Conservation (phyloP, 306 rosid genomes). For the Arachis stenosperma region DNA sequence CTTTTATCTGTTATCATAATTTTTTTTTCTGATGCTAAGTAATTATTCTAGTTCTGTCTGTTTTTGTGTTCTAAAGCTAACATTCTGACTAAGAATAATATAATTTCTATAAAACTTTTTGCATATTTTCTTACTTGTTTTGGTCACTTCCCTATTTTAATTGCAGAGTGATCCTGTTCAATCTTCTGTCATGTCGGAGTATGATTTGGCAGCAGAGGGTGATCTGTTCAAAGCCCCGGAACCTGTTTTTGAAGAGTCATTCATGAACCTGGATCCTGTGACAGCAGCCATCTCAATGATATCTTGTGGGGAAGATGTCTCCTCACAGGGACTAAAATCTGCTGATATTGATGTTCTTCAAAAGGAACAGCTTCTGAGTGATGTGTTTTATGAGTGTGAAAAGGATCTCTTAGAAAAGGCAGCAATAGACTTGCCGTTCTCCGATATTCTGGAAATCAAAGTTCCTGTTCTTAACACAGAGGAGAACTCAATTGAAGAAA, state of each 20-base stretch:
- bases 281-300: slow-evolving; percentile 77
- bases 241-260: slow-evolving; percentile 72
- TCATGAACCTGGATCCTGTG: slow-evolving; percentile 64
- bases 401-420: slow-evolving; percentile 81
- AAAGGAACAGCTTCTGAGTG: slow-evolving; percentile 80
- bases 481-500: slow-evolving; percentile 60
- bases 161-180: slow-evolving; percentile 66
- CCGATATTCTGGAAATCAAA: slow-evolving; percentile 72
- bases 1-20: background rate
- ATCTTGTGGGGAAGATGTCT: slow-evolving; percentile 73
- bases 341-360: slow-evolving; percentile 78
- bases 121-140: background rate
- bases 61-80: slow-evolving; percentile 15
- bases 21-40: background rate
- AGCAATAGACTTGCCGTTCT: slow-evolving; percentile 56
- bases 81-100: slow-evolving; percentile 17
- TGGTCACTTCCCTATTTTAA: slow-evolving; percentile 11
- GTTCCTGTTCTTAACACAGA: slow-evolving; percentile 53
- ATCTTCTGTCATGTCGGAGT: slow-evolving; percentile 67
- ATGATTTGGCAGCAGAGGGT: slow-evolving; percentile 89
- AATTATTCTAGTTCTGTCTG: background rate
- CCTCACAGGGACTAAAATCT: slow-evolving; percentile 66
- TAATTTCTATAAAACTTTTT: background rate
- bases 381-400: slow-evolving; percentile 75
- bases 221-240: slow-evolving; percentile 97